Base-by-base conservation (phyloP, 2,329 filamentous ascomycete genomes). In the Colletotrichum viniferum region DNA sequence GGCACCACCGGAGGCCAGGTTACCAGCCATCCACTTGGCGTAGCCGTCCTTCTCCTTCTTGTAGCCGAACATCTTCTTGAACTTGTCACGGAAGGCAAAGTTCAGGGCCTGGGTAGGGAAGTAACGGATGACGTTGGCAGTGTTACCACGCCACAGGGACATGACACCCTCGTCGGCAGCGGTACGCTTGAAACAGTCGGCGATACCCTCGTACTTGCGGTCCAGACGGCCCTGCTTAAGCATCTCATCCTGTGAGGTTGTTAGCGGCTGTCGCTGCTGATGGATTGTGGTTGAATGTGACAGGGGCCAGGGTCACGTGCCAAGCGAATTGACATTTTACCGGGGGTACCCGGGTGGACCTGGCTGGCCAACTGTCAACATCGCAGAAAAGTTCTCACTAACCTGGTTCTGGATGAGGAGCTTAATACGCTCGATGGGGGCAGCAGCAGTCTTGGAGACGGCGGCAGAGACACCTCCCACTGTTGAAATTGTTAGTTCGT, bases 41-140 rank as follows among this genome's bases (percentile, higher is more conserved):
- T 99, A 99, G 85, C 97, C 97, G 88, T 99, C 97, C 90, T 94
- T 94, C 79, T 99, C 97, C 95, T 98, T 98, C 96, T 98, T 99
- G 96, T 95, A 99, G 87, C 95, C 95, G 94, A 99, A 99, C 96
- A 99, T 97, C 86, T 94, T 92, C 96, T 99, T 99, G 96, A 98
- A 99, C 94, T 97, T 98, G 90, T 99, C 97, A 89, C 97, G 97
- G 97, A 99, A 99, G 88, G 97, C 97, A 87, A 99, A 99, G 96
- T 99, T 99, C 88, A 99, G 92, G 85, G 97, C 97, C 93, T 99
- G 97, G 88, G 97, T 99, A 83, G 97, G 97, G 95, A 99, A 99
- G 92, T 99, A 99, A 94, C 97, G 97, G 93, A 99, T 98, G 89
- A 99, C 97, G 94, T 99, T 99, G 95, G 97, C 97, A 87, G 97